These are phyloP conservation scores for Taiozyma sp. DNA, from an alignment of 1,139 yeast species.

Conservation along the genomic window DNA sequence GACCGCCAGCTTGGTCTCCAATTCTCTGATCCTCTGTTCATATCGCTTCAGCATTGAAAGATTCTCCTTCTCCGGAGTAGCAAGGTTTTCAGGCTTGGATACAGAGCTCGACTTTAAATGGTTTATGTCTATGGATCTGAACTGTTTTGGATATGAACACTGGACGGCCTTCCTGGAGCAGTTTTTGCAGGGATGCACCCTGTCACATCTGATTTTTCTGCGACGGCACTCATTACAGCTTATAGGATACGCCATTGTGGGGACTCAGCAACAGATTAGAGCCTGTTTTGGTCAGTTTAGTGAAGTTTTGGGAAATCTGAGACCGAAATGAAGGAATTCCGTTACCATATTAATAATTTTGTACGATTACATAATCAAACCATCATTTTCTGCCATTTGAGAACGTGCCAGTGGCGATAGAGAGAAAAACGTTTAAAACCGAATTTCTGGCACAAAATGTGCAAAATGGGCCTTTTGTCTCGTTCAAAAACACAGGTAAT, in stretches of 20 bases:
- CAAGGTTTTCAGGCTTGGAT: background rate
- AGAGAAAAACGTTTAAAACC: background rate
- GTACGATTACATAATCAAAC: background rate
- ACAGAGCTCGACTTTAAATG: conserved; percentile 6
- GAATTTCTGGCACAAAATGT: background rate
- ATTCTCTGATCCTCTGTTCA: conserved; percentile 10
- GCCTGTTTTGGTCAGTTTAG: too few species aligned
- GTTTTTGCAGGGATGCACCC: conserved; percentile 13
- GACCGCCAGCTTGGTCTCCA: conserved; percentile 12
- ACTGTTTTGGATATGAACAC: conserved; percentile 19
- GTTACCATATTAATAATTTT: background rate
- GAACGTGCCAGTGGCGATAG: background rate
- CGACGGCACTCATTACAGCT: conserved; percentile 22
- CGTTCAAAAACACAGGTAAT: background rate
- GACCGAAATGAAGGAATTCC: background rate
- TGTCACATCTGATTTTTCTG: conserved; percentile 20
- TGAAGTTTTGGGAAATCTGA: background rate
- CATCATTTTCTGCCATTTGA: background rate
- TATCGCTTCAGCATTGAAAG: background rate
- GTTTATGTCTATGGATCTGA: conserved; percentile 18
- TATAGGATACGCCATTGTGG: conserved; percentile 15
- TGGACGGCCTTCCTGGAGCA: conserved; percentile 9
- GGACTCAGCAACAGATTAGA: background rate
- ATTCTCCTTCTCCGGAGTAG: background rate
- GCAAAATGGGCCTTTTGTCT: background rate